Evolutionary conservation across 2,329 filamentous ascomycete genomes (phyloP).

Genomic region (Daldinia sp.): DNA sequence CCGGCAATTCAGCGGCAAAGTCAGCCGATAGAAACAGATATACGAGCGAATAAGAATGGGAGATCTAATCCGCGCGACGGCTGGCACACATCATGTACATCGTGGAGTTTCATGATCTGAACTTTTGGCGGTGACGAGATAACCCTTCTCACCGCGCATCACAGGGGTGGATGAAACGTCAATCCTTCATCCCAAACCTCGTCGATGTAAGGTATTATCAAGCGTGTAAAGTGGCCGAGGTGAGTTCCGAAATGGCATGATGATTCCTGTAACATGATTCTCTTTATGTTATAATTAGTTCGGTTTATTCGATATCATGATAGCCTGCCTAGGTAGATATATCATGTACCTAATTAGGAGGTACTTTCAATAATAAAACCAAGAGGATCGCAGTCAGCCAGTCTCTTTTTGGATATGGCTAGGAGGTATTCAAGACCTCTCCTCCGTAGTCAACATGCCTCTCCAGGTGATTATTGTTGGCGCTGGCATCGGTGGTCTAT

Average conservation of each 20-base stretch:
- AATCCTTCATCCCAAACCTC: constrained; percentile 10
- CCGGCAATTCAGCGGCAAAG: neutral
- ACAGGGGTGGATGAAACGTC: neutral
- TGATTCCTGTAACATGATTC: neutral
- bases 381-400: neutral
- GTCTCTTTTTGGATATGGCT: neutral
- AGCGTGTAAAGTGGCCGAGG: neutral
- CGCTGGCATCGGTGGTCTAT: constrained; percentile 46
- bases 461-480: constrained; percentile 43
- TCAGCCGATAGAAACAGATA: neutral
- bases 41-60: neutral
- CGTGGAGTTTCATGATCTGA: neutral
- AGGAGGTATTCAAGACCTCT: neutral
- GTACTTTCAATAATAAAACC: neutral
- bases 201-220: neutral
- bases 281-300: neutral
- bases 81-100: neutral
- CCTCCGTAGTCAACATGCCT: constrained; percentile 29
- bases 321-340: too few relatives aligned
- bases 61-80: neutral
- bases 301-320: neutral
- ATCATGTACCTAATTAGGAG: too few relatives aligned
- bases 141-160: neutral
- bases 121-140: neutral
- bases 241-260: neutral